Percentiles rank a stretch among this genome's conserved stretches.
These are phyloP conservation scores for Calonectria hawksworthii DNA, from an alignment of 2,329 filamentous ascomycete species.

Conservation along the genomic window DNA sequence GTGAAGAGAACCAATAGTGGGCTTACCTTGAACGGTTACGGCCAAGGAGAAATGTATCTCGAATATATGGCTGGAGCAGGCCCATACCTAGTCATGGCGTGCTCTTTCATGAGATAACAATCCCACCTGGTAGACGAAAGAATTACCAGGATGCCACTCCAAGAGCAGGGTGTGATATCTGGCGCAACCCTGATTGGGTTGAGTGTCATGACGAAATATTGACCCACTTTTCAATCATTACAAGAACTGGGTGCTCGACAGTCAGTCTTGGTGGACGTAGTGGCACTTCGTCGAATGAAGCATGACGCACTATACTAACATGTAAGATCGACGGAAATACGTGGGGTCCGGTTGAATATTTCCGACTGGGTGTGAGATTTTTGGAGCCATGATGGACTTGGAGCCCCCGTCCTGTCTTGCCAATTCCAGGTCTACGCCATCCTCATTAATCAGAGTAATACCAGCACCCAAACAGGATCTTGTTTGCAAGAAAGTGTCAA, in stretches of 20 bases:
- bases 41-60: background rate
- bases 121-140: background rate
- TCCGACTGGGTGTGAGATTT: background rate
- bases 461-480: background rate
- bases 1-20: background rate
- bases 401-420: background rate
- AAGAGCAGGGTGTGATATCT: background rate
- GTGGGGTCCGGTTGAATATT: background rate
- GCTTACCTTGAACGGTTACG: no score
- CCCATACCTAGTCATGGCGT: background rate
- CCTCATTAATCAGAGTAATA: background rate
- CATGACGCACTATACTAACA: background rate
- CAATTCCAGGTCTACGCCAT: background rate
- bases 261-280: background rate
- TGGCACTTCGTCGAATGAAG: background rate
- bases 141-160: background rate
- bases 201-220: conserved; percentile 1
- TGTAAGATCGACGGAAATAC: no score
- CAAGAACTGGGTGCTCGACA: background rate
- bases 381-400: background rate
- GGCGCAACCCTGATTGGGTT: background rate
- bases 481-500: background rate
- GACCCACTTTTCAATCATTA: conserved; percentile 11
- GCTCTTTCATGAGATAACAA: background rate
- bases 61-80: background rate